Evolutionary conservation across 2,329 filamentous ascomycete species (phyloP).

Genomic region (Exutisphaerella laricina): DNA sequence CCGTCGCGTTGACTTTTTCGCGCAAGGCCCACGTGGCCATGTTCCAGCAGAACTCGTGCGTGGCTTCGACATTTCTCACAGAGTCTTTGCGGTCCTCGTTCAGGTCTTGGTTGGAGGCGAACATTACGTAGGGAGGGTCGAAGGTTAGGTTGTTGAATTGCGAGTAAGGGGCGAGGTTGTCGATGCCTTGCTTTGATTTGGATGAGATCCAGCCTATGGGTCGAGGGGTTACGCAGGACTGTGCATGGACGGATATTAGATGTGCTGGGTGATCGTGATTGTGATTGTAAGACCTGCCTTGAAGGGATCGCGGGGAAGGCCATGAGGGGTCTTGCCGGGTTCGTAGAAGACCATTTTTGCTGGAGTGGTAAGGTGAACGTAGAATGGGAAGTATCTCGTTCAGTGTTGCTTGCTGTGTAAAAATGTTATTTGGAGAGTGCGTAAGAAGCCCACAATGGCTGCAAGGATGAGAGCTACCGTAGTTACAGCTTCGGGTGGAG

Average conservation of each 20-base stretch:
- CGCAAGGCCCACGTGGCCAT: constrained; percentile 53
- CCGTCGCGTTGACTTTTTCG: constrained; percentile 51
- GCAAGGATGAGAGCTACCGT: too few relatives aligned
- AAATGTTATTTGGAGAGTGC: too few relatives aligned
- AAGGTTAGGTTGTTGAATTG: constrained; percentile 62
- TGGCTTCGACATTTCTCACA: constrained; percentile 51
- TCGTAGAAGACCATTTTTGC: constrained; percentile 45
- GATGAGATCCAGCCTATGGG: constrained; percentile 61
- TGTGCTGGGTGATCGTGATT: not conserved
- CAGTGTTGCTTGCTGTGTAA: too few relatives aligned
- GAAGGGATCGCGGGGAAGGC: constrained; percentile 51
- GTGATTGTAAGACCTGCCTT: constrained; percentile 37
- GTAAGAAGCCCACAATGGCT: too few relatives aligned
- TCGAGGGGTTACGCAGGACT: constrained; percentile 55
- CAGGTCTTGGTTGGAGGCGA: constrained; percentile 53
- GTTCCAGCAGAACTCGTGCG: constrained; percentile 51
- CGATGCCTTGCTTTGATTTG: constrained; percentile 40
- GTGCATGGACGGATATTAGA: not conserved
- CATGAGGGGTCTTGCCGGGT: constrained; percentile 49
- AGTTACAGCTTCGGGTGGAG: too few relatives aligned
- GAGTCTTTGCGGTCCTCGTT: constrained; percentile 49
- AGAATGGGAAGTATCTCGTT: too few relatives aligned
- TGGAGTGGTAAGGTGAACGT: too few relatives aligned
- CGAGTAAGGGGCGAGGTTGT: constrained; percentile 56
- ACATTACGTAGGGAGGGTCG: constrained; percentile 59